These are phyloP conservation scores for Polygonum maritimum DNA, from an alignment of 148 eudicot species.

Conservation along the genomic window DNA sequence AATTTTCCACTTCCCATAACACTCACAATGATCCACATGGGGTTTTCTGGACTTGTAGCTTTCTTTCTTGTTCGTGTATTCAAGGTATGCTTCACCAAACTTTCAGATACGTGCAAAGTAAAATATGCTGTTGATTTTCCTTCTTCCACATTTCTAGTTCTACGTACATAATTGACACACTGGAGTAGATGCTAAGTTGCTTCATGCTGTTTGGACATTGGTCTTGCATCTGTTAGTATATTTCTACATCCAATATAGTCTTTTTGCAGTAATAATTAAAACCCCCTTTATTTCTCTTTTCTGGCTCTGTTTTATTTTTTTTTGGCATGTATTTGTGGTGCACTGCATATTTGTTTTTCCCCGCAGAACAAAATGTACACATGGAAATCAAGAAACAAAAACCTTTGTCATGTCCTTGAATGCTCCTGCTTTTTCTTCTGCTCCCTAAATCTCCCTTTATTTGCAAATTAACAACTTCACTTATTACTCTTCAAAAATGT, in stretches of 20 bases:
- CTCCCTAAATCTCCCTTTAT: not conserved
- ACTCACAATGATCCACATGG: constrained; percentile 99
- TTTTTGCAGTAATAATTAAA: not conserved
- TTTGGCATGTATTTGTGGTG: not conserved
- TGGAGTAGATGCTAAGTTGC: not conserved
- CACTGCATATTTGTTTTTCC: not conserved
- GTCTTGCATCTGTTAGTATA: not conserved
- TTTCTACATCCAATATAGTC: not conserved
- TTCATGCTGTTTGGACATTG: not conserved
- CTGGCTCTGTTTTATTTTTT: not conserved
- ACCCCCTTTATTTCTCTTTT: not conserved
- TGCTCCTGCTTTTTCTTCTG: not conserved
- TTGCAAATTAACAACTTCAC: not conserved
- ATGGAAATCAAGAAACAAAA: not conserved
- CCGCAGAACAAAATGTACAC: not conserved
- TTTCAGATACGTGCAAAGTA: not conserved
- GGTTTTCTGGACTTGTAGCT: constrained; percentile 86
- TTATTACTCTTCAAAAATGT: not conserved
- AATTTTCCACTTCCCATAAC: constrained; percentile 95
- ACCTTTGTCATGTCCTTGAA: not conserved
- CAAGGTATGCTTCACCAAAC: constrained; percentile 45
- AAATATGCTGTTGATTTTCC: not conserved
- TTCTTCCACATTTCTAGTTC: not conserved
- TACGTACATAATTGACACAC: constrained; percentile 3
- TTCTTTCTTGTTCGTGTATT: constrained; percentile 88